A percentile compares a stretch with the other conserved stretches of the same genome.
Conservation (phyloP, 164 flowering plant species). For the Magnolia officinalis region DNA sequence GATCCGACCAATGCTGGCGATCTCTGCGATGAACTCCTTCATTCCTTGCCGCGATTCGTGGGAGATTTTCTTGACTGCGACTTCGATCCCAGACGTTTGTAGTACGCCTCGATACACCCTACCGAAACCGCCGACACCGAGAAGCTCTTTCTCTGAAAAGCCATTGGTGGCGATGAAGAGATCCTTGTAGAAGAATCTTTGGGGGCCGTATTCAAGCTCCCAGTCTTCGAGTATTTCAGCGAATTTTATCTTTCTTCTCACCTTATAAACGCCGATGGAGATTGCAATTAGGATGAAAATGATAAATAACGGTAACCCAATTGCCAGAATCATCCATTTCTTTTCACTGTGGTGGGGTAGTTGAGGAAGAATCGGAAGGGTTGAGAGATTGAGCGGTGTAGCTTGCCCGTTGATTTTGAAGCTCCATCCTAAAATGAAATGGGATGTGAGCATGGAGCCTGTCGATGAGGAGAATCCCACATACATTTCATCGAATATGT, state of each 20-base stretch:
- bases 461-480: constrained; percentile 71
- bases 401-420: constrained; percentile 46
- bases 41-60: constrained; percentile 23
- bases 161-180: no score
- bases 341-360: constrained; percentile 5
- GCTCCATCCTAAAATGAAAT: constrained; percentile 61
- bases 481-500: constrained; percentile 31
- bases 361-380: constrained; percentile 42
- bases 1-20: constrained; percentile 16
- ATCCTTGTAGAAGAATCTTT: no score
- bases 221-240: no score
- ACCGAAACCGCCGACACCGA: constrained; percentile 21
- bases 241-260: constrained; percentile 4
- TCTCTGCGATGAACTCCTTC: constrained; percentile 20
- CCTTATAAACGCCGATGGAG: neutral
- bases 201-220: no score
- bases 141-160: neutral
- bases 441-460: constrained; percentile 54
- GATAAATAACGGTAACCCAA: constrained; percentile 6
- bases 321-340: constrained; percentile 5
- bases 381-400: constrained; percentile 29
- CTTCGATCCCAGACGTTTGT: constrained; percentile 3
- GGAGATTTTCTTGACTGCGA: constrained; percentile 19
- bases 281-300: neutral
- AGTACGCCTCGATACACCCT: constrained; percentile 15